Percentiles rank a stretch among this genome's conserved stretches.
Conservation (phyloP, 345 rosid genomes). For the Gynandropsis gynandra region DNA sequence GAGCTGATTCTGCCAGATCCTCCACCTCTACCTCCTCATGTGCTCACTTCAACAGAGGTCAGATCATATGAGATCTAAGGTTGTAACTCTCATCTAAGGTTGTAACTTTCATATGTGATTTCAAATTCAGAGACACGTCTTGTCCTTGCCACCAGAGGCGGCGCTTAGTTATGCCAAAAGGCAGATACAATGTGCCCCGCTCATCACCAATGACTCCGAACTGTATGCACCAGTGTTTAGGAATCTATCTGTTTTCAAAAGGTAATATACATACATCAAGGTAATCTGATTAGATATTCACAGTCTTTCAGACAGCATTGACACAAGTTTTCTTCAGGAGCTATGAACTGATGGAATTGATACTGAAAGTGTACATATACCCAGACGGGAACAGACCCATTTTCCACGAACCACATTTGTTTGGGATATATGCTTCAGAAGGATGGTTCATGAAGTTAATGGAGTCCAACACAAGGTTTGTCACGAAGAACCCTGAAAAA, state of each 20-base stretch:
- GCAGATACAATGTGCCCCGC: conserved; percentile 49
- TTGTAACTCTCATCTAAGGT: too few species aligned
- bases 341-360: conserved; percentile 83
- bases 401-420: conserved; percentile 64
- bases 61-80: conserved; percentile 1
- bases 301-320: too few species aligned
- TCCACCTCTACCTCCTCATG: conserved; percentile 33
- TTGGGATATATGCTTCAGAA: conserved; percentile 88
- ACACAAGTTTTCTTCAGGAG: conserved; percentile 48
- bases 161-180: conserved; percentile 60
- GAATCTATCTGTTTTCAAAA: conserved; percentile 61
- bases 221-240: conserved; percentile 50
- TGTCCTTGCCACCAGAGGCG: conserved; percentile 52
- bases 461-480: conserved; percentile 63
- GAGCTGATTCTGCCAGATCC: conserved; percentile 23
- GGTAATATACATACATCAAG: conserved; percentile 29
- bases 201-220: conserved; percentile 39
- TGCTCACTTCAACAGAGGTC: conserved; percentile 47
- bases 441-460: conserved; percentile 95
- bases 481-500: conserved; percentile 61
- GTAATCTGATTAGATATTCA: not conserved
- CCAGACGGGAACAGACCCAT: conserved; percentile 68
- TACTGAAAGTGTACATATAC: conserved; percentile 70
- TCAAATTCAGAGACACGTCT: conserved; percentile 43
- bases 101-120: not conserved